Evolutionary conservation across 768 basidiomycete genomes (phyloP), one percentile per base, ranked within the genome.

Genomic region (Trametes cubensis): DNA sequence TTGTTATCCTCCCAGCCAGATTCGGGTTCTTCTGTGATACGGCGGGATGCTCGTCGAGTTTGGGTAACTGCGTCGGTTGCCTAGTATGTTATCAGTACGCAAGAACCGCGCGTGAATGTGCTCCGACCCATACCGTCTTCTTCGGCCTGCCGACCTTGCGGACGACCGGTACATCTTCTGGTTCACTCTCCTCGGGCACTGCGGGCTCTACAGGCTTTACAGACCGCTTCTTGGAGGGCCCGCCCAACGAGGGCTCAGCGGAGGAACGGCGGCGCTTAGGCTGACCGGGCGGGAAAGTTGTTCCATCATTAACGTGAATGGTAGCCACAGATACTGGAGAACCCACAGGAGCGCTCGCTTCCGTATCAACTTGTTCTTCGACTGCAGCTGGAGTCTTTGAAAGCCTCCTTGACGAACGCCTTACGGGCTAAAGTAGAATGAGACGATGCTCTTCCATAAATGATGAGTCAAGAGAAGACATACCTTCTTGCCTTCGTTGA

Each of bases 1-100:
- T 94, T 94, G 69, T 92, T 92, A 66, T 93, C 92, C 69, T 94
- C 92, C 91, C 92, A 94, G 38, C 90, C 90, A 67, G 90, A 92
- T 26, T 64, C 63, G 4, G 58, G 54, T 55, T 91, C 71, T 18
- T 70, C 71, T 1, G 58, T 34, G 53, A 62, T 63, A 38, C 70
- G 63, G 50, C 70, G 63, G 21, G 88, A 87, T 14, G 81, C 77
- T 40, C 86, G 82, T 30, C 88, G 84, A 34, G 78, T 77, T 64
- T 81, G 79, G n/a, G 76, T 71, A 15, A 79, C 80, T 15, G 83
- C 82, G 25, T 81, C 81, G 66, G 82, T 76, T 41, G 77, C 71
- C 84, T 84, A 45, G 1, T 13, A 41, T 25, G 62, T 59, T 34
- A 40, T 58, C 26, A 39, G 26, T 45, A 23, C 39, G 34, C 41